Conservation (phyloP, 1,284 basidiomycete genomes). For the Trametes versicolor region DNA sequence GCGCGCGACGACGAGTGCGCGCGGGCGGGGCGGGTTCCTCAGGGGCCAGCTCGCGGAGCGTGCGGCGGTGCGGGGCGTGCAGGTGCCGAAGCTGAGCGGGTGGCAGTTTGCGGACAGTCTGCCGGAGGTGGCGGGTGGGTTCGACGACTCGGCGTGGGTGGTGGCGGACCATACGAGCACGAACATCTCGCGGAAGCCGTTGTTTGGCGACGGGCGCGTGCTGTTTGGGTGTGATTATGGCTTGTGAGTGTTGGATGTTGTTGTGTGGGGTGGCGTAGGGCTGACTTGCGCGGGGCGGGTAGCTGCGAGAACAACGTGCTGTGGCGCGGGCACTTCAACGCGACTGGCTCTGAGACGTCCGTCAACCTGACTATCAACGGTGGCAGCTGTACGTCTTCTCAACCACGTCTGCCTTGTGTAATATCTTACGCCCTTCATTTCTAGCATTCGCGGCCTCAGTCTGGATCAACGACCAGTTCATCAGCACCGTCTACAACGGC, state of each 20-base stretch:
- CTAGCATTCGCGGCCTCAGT: constrained; percentile 80
- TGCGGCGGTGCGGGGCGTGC: constrained; percentile 33
- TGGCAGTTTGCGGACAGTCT: constrained; percentile 81
- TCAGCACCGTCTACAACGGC: constrained; percentile 74
- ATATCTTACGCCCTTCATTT: not conserved
- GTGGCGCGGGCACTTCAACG: constrained; percentile 83
- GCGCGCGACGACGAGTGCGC: constrained; percentile 27
- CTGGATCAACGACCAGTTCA: constrained; percentile 79
- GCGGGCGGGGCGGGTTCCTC: constrained; percentile 31
- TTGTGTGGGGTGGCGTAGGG: not conserved
- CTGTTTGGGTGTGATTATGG: constrained; percentile 86
- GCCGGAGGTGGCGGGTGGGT: constrained; percentile 67
- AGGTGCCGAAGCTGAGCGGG: constrained; percentile 53
- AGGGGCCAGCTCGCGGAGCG: constrained; percentile 39
- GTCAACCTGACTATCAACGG: constrained; percentile 84
- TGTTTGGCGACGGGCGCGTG: constrained; percentile 78
- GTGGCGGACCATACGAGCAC: constrained; percentile 76
- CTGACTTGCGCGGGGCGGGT: not conserved
- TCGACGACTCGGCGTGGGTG: constrained; percentile 71
- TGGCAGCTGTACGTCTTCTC: constrained; percentile 65
- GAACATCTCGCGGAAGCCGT: constrained; percentile 71
- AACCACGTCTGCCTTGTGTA: no score
- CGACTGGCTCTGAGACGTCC: constrained; percentile 64
- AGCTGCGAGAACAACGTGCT: constrained; percentile 84
- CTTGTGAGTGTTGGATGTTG: constrained; percentile 61